Evolutionary conservation across 495 filamentous ascomycete genomes (phyloP), one percentile per base, ranked within the genome.

Genomic region (Chaetomium cochliodes): DNA sequence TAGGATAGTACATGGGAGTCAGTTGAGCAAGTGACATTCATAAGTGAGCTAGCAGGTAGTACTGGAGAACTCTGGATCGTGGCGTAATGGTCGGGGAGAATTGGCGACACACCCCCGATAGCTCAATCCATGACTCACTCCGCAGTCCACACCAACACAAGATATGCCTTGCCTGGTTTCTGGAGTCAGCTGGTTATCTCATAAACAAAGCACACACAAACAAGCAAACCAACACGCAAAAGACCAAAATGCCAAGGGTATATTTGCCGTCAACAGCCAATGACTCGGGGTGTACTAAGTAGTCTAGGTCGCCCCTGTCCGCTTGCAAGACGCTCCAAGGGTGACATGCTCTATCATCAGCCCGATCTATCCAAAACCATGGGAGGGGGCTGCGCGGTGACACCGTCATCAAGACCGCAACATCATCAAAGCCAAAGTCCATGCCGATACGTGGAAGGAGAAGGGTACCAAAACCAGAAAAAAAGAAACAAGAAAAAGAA

Each of bases 261-360:
- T 47, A 47, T 47, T 47, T 47, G 44, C n/a, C 44, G 44, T 44
- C 41, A 18, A 44, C 44, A 47, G 44, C 44, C 18, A n/a, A 47
- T 46, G 42, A 16, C 42, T 46, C 33, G 33, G 42, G 42, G 13
- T 46, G 4, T 4, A 22, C 18, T 47, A 18, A 22, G 15, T 9
- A 20, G 44, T n/a, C n/a, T 1, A n/a, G 18, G n/a, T n/a, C 7
- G n/a, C 44, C 44, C n/a, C 44, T 22, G 44, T 22, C 44, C n/a
- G 44, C 44, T 22, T 18, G 13, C 41, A 44, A 46, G 18, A 46
- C 42, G 42, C 42, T 46, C 42, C 33, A 37, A 37, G 33, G 41
- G 1, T 16, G 13, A 44, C 41, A 44, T 5, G 41, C 41, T 44
- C 41, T 44, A 44, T 44, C 41, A 44, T 44, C 41, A 44, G 41